Conservation (phyloP, 73 alveolate species). For the Symbiodinium pilosum region DNA sequence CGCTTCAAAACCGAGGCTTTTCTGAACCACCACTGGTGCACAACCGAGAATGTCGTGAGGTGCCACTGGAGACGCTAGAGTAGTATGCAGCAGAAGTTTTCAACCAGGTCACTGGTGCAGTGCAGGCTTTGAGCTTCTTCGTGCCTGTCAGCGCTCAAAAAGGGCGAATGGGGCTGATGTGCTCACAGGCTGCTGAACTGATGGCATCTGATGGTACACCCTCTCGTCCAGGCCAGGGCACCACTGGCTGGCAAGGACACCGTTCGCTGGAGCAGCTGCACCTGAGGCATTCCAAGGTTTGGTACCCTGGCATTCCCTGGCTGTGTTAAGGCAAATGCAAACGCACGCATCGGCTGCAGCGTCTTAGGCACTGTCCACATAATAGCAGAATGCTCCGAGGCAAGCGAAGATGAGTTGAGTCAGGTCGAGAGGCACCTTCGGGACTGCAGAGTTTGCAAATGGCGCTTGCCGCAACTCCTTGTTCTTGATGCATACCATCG, state of each 20-base stretch:
- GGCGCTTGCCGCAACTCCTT: background rate
- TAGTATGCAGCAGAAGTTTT: no score
- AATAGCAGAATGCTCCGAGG: slow-evolving; percentile 79
- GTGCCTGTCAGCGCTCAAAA: background rate
- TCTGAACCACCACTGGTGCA: no score
- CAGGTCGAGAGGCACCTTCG: slow-evolving; percentile 62
- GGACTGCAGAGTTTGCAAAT: background rate
- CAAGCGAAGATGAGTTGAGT: slow-evolving; percentile 79
- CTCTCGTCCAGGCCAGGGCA: background rate
- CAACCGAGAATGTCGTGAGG: no score
- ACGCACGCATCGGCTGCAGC: background rate
- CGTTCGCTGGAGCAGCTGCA: slow-evolving; percentile 50
- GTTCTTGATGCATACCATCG: background rate
- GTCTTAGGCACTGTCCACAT: background rate
- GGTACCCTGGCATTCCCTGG: no score
- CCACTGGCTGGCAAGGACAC: slow-evolving; percentile 21
- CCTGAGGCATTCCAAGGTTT: background rate
- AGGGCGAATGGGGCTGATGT: background rate
- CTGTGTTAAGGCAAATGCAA: no score
- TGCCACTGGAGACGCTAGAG: no score
- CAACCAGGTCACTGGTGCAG: background rate
- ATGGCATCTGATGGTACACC: no score
- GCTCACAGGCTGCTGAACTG: background rate
- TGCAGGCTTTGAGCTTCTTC: background rate
- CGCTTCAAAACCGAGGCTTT: no score